Percentiles rank a stretch among this genome's conserved stretches.
phyloP scores from a whole-genome alignment of 2,329 filamentous ascomycete species.

The Pestalotiopsis sp. region DNA sequence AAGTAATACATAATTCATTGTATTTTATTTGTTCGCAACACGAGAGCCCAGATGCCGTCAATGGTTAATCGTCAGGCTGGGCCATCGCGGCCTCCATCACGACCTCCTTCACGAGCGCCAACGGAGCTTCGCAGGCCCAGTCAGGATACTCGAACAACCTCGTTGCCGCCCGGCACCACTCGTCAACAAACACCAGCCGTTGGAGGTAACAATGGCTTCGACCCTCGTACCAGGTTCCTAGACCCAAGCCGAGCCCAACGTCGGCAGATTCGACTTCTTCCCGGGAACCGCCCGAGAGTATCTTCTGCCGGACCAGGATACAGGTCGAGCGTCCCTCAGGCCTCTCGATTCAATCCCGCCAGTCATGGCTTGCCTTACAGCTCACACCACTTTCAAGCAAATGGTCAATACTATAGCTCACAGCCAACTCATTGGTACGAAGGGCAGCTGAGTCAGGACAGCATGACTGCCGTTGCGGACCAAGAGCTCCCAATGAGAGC shows the following conservation, averaged over 20 bases:
- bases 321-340: background rate
- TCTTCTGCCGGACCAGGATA: background rate
- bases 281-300: background rate
- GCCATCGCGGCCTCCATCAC: background rate
- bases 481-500: background rate
- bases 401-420: background rate
- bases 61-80: no score
- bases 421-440: background rate
- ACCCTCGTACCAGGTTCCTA: background rate
- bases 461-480: background rate
- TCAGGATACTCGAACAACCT: background rate
- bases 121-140: background rate
- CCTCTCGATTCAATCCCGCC: background rate
- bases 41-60: no score
- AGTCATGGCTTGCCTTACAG: background rate
- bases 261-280: background rate
- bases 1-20: no score
- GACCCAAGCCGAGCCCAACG: background rate
- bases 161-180: background rate
- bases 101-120: background rate
- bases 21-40: no score
- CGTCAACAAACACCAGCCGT: background rate
- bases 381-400: background rate
- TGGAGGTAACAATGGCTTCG: background rate
- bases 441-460: background rate